Conservation (phyloP, 208 protist genomes). For the Histomonas meleagridis region DNA sequence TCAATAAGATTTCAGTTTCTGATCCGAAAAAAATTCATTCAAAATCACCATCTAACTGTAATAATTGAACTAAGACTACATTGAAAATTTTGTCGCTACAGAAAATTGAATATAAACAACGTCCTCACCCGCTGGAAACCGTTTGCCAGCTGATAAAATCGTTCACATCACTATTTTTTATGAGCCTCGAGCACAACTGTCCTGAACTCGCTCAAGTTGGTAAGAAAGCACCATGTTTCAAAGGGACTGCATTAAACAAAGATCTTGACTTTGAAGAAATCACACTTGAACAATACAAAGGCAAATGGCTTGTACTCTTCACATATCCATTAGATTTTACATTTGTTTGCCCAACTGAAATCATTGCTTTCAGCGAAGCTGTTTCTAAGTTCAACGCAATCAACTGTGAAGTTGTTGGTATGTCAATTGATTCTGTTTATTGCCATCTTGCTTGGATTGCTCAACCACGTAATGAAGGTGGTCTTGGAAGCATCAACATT, state of each 20-base stretch:
- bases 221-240: background rate
- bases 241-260: background rate
- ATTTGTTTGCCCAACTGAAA: background rate
- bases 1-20: no score
- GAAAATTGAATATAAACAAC: no score
- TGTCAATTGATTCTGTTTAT: slow-evolving; percentile 51
- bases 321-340: background rate
- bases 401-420: background rate
- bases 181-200: no score
- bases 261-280: background rate
- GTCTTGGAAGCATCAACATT: slow-evolving; percentile 76
- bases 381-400: background rate
- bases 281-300: background rate
- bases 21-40: no score
- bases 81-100: no score
- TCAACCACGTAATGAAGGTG: slow-evolving; percentile 78
- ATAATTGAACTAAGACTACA: no score
- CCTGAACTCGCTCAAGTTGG: background rate
- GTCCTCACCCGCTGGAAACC: no score
- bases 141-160: no score
- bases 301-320: background rate
- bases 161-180: no score
- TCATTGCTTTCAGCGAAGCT: background rate
- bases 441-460: slow-evolving; percentile 81
- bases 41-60: no score